Conservation (phyloP, 2,329 filamentous ascomycete species). For the Sporothrix curviconia region DNA sequence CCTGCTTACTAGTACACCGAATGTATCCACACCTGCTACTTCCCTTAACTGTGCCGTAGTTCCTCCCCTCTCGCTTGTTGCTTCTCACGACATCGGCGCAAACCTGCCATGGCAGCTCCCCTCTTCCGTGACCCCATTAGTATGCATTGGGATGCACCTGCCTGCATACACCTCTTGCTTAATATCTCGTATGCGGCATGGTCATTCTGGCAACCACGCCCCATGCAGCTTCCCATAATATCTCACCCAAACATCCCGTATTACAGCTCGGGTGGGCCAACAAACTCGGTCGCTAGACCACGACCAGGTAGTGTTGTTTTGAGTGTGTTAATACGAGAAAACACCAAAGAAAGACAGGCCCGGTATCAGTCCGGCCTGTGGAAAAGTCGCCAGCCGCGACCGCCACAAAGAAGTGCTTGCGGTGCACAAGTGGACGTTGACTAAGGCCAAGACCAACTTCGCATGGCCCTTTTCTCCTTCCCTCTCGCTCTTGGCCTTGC, state of each 20-base stretch:
- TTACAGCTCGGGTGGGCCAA: slow-evolving; percentile 3
- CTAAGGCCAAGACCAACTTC: slow-evolving; percentile 1
- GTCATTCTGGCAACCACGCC: not conserved
- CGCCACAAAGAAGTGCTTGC: not conserved
- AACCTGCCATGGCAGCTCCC: not conserved
- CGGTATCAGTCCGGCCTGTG: too few relatives aligned
- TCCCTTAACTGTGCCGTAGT: too few relatives aligned
- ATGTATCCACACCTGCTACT: too few relatives aligned
- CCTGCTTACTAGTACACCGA: too few relatives aligned
- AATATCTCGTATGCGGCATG: slow-evolving; percentile 1
- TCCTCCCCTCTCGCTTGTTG: not conserved
- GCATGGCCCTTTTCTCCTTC: not conserved
- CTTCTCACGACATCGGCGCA: not conserved
- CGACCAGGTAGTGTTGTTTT: not conserved
- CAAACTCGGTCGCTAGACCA: not conserved
- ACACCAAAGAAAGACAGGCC: not conserved
- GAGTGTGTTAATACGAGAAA: not conserved
- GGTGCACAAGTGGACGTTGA: not conserved
- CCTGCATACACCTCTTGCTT: too few relatives aligned
- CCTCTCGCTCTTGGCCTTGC: too few relatives aligned
- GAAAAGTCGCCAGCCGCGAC: not conserved
- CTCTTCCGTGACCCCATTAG: too few relatives aligned
- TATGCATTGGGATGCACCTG: too few relatives aligned
- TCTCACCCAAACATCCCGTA: slow-evolving; percentile 9
- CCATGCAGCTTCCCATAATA: slow-evolving; percentile 9